A percentile compares a stretch with the other conserved stretches of the same genome.
Conservation (phyloP, 2,329 filamentous ascomycete species). For the Ambrosiella beaveri region DNA sequence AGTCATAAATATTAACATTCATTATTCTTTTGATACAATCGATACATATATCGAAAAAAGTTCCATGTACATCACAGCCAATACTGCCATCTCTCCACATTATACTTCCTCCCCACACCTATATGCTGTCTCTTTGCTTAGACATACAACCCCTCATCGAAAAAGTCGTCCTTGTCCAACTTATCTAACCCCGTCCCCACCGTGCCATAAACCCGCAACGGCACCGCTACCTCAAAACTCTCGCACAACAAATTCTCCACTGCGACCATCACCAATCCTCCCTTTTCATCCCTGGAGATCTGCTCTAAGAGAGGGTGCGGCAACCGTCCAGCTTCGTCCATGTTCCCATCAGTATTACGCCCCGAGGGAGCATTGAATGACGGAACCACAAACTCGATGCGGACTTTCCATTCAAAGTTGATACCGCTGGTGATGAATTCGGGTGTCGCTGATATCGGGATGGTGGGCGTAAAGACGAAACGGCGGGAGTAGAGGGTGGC, state of each 20-base stretch:
- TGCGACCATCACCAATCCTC: constrained; percentile 54
- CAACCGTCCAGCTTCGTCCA: constrained; percentile 13
- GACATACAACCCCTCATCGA: constrained; percentile 28
- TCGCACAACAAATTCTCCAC: constrained; percentile 66
- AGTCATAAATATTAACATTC: neutral
- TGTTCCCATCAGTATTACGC: constrained; percentile 1
- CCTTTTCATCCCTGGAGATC: constrained; percentile 61
- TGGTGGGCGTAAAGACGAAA: constrained; percentile 64
- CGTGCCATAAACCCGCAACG: constrained; percentile 61
- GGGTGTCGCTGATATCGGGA: constrained; percentile 69
- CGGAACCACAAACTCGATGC: constrained; percentile 83
- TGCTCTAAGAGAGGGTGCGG: constrained; percentile 53
- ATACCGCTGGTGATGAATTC: constrained; percentile 86
- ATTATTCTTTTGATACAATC: neutral
- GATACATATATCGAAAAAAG: neutral
- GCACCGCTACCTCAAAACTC: constrained; percentile 79
- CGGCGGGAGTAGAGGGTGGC: constrained; percentile 66
- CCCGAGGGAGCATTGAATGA: neutral
- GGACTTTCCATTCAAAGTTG: constrained; percentile 70
- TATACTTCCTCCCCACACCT: neutral
- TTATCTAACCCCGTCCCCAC: constrained; percentile 39
- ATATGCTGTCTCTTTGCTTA: constrained; percentile 15
- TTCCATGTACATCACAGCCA: neutral
- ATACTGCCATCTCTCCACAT: neutral
- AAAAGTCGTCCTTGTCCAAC: constrained; percentile 36